Evolutionary conservation across 129 eudicot species (phyloP).

Genomic region (Artemisia argyi): DNA sequence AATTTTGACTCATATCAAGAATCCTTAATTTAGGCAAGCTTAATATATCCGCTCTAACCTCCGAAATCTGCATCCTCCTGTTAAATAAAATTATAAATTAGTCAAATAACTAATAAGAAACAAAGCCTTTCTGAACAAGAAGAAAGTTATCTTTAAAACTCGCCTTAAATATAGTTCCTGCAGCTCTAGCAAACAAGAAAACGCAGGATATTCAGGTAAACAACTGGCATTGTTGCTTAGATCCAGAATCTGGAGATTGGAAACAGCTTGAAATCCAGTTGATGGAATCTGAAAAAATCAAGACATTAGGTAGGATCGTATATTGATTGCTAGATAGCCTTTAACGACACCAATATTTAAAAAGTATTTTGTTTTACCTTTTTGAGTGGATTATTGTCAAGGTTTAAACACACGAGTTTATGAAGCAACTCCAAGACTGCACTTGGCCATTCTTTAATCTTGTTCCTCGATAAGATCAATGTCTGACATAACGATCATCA

Average conservation of each 20-base stretch:
- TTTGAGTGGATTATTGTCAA: constrained; percentile 71
- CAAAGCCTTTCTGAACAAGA: constrained; percentile 7
- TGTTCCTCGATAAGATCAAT: constrained; percentile 85
- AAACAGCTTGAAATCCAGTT: constrained; percentile 64
- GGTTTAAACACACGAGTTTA: constrained; percentile 76
- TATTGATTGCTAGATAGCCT: not conserved
- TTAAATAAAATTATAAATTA: constrained; percentile 20
- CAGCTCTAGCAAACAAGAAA: constrained; percentile 64
- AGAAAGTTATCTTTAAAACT: not conserved
- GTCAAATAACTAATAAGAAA: not conserved
- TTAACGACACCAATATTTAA: not conserved
- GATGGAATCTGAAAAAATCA: constrained; percentile 54
- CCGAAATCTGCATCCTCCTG: constrained; percentile 81
- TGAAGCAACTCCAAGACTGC: constrained; percentile 67
- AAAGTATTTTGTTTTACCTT: constrained; percentile 48
- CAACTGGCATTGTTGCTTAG: constrained; percentile 76
- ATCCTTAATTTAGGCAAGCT: constrained; percentile 50
- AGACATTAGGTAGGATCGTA: not conserved
- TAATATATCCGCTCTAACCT: constrained; percentile 59
- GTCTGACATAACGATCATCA: constrained; percentile 47
- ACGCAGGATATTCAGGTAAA: constrained; percentile 64
- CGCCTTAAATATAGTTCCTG: constrained; percentile 93
- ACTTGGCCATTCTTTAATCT: constrained; percentile 86
- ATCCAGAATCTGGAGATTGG: constrained; percentile 85
- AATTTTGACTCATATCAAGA: constrained; percentile 90